Conservation (phyloP, 208 protist genomes). For the Leishmania martiniquensis region DNA sequence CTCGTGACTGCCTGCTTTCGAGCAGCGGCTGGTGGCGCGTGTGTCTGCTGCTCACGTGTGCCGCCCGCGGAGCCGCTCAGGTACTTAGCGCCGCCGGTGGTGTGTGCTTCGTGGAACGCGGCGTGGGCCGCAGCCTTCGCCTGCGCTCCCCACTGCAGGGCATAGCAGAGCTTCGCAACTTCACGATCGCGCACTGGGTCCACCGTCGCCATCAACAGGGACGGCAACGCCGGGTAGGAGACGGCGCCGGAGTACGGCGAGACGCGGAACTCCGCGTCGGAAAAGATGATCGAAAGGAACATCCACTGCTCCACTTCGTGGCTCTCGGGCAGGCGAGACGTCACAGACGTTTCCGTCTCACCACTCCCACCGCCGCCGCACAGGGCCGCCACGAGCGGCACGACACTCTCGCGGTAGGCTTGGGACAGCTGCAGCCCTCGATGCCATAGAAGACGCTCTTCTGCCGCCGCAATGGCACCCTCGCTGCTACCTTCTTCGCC, state of each 20-base stretch:
- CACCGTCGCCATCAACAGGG: conserved; percentile 43
- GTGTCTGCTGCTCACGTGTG: neutral
- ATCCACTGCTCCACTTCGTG: conserved; percentile 44
- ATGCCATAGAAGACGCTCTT: neutral
- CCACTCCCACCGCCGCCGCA: neutral
- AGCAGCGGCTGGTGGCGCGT: neutral
- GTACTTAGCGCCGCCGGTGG: neutral
- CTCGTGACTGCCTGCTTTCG: neutral
- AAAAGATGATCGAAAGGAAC: conserved; percentile 46
- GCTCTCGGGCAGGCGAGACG: conserved; percentile 3
- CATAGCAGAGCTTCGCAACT: neutral
- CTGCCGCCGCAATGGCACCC: neutral
- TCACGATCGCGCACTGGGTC: conserved; percentile 9
- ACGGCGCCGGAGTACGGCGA: conserved; percentile 41
- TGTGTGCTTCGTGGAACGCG: neutral
- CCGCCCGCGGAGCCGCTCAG: neutral
- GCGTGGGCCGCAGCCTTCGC: conserved; percentile 1
- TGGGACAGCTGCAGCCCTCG: conserved; percentile 4
- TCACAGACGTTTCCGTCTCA: neutral
- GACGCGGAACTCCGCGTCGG: conserved; percentile 68
- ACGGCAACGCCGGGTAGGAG: conserved; percentile 66
- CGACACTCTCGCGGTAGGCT: conserved; percentile 15
- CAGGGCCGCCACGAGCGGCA: conserved; percentile 17
- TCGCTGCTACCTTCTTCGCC: neutral
- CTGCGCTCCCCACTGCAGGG: conserved; percentile 9